Conservation (phyloP, 2,329 filamentous ascomycete genomes). For the Penicillium sp. region DNA sequence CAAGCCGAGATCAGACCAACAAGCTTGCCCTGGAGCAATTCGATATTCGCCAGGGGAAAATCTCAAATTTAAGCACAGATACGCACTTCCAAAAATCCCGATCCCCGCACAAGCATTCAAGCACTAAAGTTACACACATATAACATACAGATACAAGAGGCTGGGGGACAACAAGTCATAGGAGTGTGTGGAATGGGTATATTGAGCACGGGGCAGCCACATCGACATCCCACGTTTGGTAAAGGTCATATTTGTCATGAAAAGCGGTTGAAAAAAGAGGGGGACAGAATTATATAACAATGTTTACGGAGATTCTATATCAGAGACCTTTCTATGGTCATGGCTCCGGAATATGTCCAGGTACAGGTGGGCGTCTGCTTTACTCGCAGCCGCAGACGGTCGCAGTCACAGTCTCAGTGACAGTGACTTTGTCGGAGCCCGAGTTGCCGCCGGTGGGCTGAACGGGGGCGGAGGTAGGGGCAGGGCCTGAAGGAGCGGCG, state of each 20-base stretch:
- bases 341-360: background rate
- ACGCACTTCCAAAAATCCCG: slow-evolving; percentile 9
- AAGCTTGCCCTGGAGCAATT: too few species aligned
- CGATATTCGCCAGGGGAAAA: too few species aligned
- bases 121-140: too few species aligned
- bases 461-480: slow-evolving; percentile 19
- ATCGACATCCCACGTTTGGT: slow-evolving; percentile 18
- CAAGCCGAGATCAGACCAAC: too few species aligned
- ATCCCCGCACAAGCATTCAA: slow-evolving; percentile 21
- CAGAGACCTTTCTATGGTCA: background rate
- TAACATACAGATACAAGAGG: too few species aligned
- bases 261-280: slow-evolving; percentile 1
- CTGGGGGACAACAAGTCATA: slow-evolving; percentile 21
- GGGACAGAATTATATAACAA: background rate
- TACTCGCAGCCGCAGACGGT: slow-evolving; percentile 29
- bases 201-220: background rate
- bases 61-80: slow-evolving; percentile 8
- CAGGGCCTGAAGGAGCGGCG: slow-evolving; percentile 7
- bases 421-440: slow-evolving; percentile 12
- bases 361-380: background rate
- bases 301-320: background rate
- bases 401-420: slow-evolving; percentile 28
- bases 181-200: background rate
- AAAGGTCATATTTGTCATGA: slow-evolving; percentile 22
- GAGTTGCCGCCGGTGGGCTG: slow-evolving; percentile 14